Base-by-base conservation (phyloP, 2,329 filamentous ascomycete genomes). In the Coleophoma eucalyptorum region DNA sequence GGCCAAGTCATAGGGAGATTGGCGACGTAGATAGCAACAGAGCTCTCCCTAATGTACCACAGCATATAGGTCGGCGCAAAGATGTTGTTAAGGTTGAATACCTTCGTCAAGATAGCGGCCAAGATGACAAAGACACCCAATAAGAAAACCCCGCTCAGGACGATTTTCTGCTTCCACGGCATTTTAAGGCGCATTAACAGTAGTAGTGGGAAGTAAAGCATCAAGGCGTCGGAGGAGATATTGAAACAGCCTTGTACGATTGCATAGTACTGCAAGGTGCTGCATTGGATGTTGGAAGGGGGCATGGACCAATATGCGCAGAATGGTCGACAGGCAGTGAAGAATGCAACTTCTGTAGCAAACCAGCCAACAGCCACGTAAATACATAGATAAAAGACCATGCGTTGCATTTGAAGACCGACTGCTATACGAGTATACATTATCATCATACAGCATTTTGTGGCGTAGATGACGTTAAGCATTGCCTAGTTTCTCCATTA, bases 191-290 rank as follows among this genome's bases (percentile, higher is more conserved):
- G 71, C 11, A 77, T 56, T 21, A 84, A 69, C 21, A 77, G 62
- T 1, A 80, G 79, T 57, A 84, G 71, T 1, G 79, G 78, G 15
- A 84, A 75, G 2, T 72, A 55, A 32, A 84, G 75, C 58, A 84
- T 83, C 64, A 79, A 70, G 1, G 81, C 40, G 54, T 84, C 81
- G 38, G 78, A 81, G 3, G 76, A 74, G 47, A 84, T 76, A 57
- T 84, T 84, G 62, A 84, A 74, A 15, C 72, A 69, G 3, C 76
- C 75, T 56, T 83, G 80, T 13, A 79, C 75, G 43, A 82, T 80
- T 13, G 79, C 73, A 56, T 81, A 82, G 59, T 80, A 70, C 35
- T 75, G 70, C 3, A 77, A 73, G 0, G 78, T 78, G 2, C 78
- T 76, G 59, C 80, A 83, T 69, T 84, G 79, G 1, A 71, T 72